Conservation (phyloP, 192 early-diverging fungal species). For the Coemansia sp. region DNA sequence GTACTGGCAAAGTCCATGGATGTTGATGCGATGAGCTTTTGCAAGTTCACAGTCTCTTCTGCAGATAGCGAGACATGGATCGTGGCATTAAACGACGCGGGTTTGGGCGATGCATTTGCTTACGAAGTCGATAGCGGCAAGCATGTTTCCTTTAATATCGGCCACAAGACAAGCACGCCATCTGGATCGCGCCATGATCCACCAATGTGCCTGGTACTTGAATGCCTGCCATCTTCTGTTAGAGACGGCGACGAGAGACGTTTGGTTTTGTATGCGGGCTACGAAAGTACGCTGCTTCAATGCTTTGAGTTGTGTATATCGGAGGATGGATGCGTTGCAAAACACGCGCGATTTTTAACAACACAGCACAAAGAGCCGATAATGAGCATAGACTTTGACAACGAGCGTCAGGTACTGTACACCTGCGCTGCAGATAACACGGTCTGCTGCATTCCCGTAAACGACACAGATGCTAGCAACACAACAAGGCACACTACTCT, state of each 20-base stretch:
- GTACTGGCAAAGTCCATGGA: conserved; percentile 9
- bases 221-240: neutral
- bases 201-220: conserved; percentile 41
- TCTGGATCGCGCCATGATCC: conserved; percentile 33
- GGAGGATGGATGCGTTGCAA: neutral
- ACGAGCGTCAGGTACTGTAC: conserved; percentile 13
- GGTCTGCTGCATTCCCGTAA: conserved; percentile 25
- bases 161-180: conserved; percentile 21
- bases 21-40: conserved; percentile 54
- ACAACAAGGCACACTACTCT: neutral
- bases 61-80: conserved; percentile 17
- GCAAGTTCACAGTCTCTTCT: conserved; percentile 26
- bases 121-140: conserved; percentile 12
- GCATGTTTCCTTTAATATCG: conserved; percentile 16
- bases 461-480: neutral
- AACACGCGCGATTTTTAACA: neutral
- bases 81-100: conserved; percentile 21
- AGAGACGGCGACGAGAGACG: neutral
- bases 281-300: conserved; percentile 43
- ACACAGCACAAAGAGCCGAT: conserved; percentile 46
- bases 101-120: conserved; percentile 25
- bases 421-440: conserved; percentile 50
- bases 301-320: conserved; percentile 19
- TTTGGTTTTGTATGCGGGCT: conserved; percentile 34
- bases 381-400: conserved; percentile 36